Conservation (phyloP, 225 moss, liverwort and hornwort species). For the Takakia lepidozioides region DNA sequence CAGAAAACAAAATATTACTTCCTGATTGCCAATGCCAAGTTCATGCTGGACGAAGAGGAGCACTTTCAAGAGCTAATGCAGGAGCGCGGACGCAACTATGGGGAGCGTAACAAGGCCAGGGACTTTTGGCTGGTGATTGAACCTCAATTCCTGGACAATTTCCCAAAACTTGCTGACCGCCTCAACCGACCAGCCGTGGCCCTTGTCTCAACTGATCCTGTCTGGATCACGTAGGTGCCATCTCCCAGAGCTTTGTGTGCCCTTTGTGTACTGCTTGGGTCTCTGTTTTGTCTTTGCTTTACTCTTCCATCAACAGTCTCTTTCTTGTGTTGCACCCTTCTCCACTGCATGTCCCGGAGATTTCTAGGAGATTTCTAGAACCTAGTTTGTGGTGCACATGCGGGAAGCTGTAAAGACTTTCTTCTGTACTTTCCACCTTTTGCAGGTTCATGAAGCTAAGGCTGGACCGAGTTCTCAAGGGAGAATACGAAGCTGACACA, state of each 20-base stretch:
- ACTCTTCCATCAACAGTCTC: neutral
- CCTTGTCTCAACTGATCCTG: constrained; percentile 84
- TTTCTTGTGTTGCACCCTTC: too few species aligned
- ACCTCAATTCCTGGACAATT: constrained; percentile 69
- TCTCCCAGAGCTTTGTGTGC: neutral
- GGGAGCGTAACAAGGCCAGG: constrained; percentile 58
- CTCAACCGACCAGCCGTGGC: constrained; percentile 74
- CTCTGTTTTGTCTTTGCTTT: neutral
- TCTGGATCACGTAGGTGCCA: constrained; percentile 85
- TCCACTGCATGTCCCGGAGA: too few species aligned
- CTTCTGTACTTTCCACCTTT: neutral
- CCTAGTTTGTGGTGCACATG: too few species aligned
- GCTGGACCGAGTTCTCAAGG: constrained; percentile 72
- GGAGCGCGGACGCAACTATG: constrained; percentile 71
- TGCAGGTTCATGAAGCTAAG: constrained; percentile 48
- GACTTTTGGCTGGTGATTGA: constrained; percentile 95
- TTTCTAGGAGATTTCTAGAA: too few species aligned
- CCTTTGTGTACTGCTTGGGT: neutral
- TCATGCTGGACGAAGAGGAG: constrained; percentile 93
- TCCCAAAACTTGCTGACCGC: constrained; percentile 65
- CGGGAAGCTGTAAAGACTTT: neutral
- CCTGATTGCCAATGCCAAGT: constrained; percentile 83
- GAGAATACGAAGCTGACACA: constrained; percentile 51
- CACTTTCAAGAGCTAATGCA: constrained; percentile 92
- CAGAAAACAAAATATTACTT: constrained; percentile 70